A percentile compares a stretch with the other conserved stretches of the same genome.
Conservation (phyloP, 345 rosid species). For the Anacardium occidentale region DNA sequence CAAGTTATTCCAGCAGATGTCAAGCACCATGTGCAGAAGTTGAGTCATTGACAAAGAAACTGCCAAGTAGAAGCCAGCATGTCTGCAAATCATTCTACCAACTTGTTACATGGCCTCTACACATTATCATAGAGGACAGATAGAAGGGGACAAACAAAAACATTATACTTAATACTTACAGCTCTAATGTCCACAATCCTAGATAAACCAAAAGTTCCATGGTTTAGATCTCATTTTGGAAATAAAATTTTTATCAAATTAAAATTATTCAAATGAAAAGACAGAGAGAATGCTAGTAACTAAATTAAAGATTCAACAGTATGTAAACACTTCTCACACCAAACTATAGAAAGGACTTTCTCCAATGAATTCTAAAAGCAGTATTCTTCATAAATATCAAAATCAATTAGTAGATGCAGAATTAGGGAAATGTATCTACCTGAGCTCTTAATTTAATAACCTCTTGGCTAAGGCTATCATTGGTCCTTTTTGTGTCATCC, state of each 20-base stretch:
- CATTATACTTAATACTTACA: background rate
- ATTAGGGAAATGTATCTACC: conserved; percentile 37
- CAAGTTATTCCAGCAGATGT: background rate
- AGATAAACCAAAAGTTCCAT: background rate
- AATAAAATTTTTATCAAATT: too few species aligned
- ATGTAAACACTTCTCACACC: background rate
- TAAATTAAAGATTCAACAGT: background rate
- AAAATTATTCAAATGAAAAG: background rate
- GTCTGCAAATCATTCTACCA: background rate
- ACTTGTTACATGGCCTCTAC: background rate
- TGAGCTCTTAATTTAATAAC: conserved; percentile 85
- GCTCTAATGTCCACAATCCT: background rate
- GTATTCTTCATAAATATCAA: background rate
- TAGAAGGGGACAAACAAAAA: background rate
- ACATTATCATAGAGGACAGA: background rate
- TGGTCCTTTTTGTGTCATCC: conserved; percentile 77
- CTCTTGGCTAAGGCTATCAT: conserved; percentile 82
- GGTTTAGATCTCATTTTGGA: background rate
- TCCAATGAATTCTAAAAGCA: background rate
- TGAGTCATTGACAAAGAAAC: too few species aligned
- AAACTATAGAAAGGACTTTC: background rate
- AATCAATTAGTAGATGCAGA: background rate
- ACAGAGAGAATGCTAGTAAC: background rate
- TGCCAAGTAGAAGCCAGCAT: too few species aligned
- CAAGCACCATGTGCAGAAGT: background rate